These are phyloP conservation scores for Ceriops tagal DNA, from an alignment of 345 rosid genomes.

Conservation along the genomic window DNA sequence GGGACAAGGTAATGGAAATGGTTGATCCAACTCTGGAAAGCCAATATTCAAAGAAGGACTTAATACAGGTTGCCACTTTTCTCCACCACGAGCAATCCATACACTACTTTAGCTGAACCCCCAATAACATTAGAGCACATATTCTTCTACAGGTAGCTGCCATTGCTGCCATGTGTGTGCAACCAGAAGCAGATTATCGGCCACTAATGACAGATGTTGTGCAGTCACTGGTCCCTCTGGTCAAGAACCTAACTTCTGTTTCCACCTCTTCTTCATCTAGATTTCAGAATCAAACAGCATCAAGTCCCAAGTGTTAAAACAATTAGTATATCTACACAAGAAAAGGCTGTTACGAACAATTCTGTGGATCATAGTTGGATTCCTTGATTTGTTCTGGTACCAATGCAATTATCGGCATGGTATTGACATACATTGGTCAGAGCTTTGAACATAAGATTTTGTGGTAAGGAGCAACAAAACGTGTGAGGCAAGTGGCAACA, in stretches of 20 bases:
- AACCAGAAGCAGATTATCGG: conserved; percentile 82
- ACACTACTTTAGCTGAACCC: neutral
- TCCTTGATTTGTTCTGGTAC: too few relatives aligned
- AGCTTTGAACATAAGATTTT: too few relatives aligned
- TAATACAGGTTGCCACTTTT: conserved; percentile 55
- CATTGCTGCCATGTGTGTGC: conserved; percentile 89
- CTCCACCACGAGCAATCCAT: neutral
- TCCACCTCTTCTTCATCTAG: conserved; percentile 40
- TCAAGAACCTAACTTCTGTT: conserved; percentile 43
- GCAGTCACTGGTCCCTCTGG: conserved; percentile 78
- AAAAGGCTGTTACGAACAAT: too few relatives aligned
- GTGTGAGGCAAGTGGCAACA: too few relatives aligned
- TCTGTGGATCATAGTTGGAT: too few relatives aligned
- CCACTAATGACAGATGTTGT: conserved; percentile 96
- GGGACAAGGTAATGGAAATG: conserved; percentile 70
- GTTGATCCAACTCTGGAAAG: conserved; percentile 73
- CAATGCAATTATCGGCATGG: too few relatives aligned
- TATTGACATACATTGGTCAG: too few relatives aligned
- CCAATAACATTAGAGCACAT: neutral
- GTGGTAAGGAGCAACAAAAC: too few relatives aligned
- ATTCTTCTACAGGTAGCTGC: conserved; percentile 62
- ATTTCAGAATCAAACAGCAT: conserved; percentile 23
- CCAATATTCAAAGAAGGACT: conserved; percentile 65
- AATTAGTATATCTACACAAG: neutral
- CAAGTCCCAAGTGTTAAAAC: conserved; percentile 29